Percentiles rank a stretch among this genome's conserved stretches.
These are phyloP conservation scores for Sherardia arvensis DNA, from an alignment of 257 asterid genomes.

Conservation along the genomic window DNA sequence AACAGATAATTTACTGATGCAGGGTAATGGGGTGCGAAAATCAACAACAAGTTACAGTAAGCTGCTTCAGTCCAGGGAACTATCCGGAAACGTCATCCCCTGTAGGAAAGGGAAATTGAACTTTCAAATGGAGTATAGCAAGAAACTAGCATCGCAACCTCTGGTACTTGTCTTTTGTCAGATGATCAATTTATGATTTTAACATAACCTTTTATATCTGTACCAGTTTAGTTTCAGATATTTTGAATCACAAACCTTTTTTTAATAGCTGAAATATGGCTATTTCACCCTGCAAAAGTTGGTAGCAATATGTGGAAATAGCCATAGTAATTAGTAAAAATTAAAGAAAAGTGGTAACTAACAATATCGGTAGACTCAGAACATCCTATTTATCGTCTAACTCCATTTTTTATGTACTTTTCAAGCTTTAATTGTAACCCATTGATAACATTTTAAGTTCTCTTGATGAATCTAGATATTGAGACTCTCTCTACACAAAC, in stretches of 20 bases:
- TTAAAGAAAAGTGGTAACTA: no score
- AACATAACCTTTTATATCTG: not conserved
- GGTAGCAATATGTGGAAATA: not conserved
- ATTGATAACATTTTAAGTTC: not conserved
- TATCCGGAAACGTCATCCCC: conserved; percentile 49
- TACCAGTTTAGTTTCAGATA: not conserved
- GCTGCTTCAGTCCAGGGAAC: conserved; percentile 68
- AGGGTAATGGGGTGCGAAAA: conserved; percentile 22
- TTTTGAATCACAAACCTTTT: not conserved
- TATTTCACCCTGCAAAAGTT: not conserved
- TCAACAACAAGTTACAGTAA: conserved; percentile 13
- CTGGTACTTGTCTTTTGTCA: conserved; percentile 22
- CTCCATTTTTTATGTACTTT: not conserved
- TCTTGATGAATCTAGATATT: not conserved
- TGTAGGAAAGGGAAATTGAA: conserved; percentile 44
- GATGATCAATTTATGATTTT: not conserved
- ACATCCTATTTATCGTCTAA: not conserved
- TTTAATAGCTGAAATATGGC: not conserved
- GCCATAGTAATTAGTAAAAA: no score
- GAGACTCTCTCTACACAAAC: not conserved
- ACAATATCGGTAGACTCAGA: not conserved
- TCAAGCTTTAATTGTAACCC: not conserved
- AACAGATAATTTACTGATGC: conserved; percentile 10
- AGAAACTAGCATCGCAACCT: conserved; percentile 59
- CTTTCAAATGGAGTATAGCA: conserved; percentile 50